Evolutionary conservation across 2,329 filamentous ascomycete species (phyloP).

Genomic region (Colletotrichum tanaceti): DNA sequence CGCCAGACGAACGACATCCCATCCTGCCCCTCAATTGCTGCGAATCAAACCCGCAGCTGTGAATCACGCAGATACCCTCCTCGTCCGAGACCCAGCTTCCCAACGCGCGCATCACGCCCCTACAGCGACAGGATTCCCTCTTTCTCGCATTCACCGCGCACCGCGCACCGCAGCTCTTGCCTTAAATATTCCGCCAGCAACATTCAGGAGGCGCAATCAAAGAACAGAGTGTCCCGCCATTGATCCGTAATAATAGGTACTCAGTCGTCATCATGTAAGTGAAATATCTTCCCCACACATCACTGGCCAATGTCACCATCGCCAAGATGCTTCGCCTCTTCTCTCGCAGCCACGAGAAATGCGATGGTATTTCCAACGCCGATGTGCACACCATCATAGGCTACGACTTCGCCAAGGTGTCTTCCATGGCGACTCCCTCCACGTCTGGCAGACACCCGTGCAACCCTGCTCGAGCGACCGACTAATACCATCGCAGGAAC

Average conservation of each 20-base stretch:
- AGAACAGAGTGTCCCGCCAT: background rate
- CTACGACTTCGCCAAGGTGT: background rate
- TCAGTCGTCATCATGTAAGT: constrained; percentile 32
- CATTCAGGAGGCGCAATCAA: background rate
- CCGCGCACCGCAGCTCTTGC: constrained; percentile 2
- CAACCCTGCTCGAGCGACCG: background rate
- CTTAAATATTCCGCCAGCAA: background rate
- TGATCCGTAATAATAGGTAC: background rate
- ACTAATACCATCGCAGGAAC: constrained; percentile 63
- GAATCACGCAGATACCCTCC: constrained; percentile 7
- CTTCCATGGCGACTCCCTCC: background rate
- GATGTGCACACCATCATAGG: background rate
- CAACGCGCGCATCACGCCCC: constrained; percentile 9
- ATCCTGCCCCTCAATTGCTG: constrained; percentile 7
- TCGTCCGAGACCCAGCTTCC: background rate
- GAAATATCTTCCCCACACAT: constrained; percentile 9
- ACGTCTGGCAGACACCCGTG: constrained; percentile 6
- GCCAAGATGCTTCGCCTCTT: constrained; percentile 34
- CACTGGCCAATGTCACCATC: background rate
- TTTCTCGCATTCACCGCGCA: constrained; percentile 1
- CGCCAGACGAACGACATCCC: background rate
- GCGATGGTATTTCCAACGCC: background rate
- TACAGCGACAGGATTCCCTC: constrained; percentile 17
- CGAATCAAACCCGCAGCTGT: background rate
- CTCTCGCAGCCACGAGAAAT: constrained; percentile 24